Evolutionary conservation across 345 rosid genomes (phyloP).

Genomic region (Sapria himalayana): DNA sequence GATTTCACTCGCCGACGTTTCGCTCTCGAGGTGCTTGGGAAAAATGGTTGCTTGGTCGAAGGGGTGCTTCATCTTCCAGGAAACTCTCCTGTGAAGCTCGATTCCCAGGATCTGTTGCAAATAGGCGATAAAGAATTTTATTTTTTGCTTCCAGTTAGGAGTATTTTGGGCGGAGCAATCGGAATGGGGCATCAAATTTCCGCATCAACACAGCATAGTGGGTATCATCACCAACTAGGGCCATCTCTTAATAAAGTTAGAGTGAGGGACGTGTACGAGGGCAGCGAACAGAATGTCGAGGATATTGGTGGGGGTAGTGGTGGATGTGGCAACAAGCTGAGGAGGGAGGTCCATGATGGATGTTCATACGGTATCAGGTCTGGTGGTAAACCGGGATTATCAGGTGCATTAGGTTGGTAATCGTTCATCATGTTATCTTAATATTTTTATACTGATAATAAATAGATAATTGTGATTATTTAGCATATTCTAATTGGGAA

Average conservation of each 20-base stretch:
- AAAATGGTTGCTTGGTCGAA: constrained; percentile 89
- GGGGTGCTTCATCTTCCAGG: constrained; percentile 96
- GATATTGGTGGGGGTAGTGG: constrained; percentile 14
- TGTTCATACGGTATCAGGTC: constrained; percentile 29
- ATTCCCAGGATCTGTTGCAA: constrained; percentile 83
- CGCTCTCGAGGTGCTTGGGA: constrained; percentile 93
- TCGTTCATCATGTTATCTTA: background rate
- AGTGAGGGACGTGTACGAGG: constrained; percentile 36
- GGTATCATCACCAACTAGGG: constrained; percentile 25
- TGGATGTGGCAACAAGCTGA: constrained; percentile 48
- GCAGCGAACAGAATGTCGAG: constrained; percentile 28
- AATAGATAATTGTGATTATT: too few species aligned
- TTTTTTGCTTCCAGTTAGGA: constrained; percentile 69
- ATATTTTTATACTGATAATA: background rate
- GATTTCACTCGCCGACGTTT: constrained; percentile 95
- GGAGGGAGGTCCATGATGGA: constrained; percentile 52
- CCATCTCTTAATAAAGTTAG: constrained; percentile 57
- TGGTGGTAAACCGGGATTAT: constrained; percentile 33
- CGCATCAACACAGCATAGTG: constrained; percentile 9
- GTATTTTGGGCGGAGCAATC: constrained; percentile 55
- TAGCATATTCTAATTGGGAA: too few species aligned
- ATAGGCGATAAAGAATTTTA: constrained; percentile 93
- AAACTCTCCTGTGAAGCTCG: constrained; percentile 75
- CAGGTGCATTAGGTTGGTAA: constrained; percentile 29
- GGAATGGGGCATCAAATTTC: constrained; percentile 46